Percentiles rank a stretch among this genome's conserved stretches.
Conservation (phyloP, 1,139 yeast genomes). For the Candida tetrigidarum region DNA sequence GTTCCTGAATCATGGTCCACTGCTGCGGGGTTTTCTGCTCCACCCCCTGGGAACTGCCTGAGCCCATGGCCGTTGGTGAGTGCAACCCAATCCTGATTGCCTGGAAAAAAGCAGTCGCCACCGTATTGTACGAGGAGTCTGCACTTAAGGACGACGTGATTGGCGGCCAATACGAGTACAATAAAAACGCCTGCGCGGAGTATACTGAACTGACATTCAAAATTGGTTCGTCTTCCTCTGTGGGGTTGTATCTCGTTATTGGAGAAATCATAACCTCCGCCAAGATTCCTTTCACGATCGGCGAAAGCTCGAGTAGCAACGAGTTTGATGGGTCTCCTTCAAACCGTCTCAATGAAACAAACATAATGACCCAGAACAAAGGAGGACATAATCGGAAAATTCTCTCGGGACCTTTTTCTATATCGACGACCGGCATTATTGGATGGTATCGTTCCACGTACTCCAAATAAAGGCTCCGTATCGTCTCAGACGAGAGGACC, state of each 20-base stretch:
- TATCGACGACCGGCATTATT: conserved; percentile 85
- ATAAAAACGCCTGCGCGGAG: conserved; percentile 88
- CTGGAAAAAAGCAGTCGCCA: conserved; percentile 89
- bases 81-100: conserved; percentile 92
- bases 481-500: conserved; percentile 60
- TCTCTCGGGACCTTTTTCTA: conserved; percentile 78
- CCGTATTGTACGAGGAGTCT: conserved; percentile 93
- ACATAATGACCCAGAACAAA: conserved; percentile 91
- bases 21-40: conserved; percentile 28
- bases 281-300: conserved; percentile 71
- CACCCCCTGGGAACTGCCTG: background rate
- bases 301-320: conserved; percentile 60
- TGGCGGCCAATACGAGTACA: conserved; percentile 96
- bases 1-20: conserved; percentile 64
- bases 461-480: conserved; percentile 68
- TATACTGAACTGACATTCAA: conserved; percentile 91
- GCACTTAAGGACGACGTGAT: conserved; percentile 92
- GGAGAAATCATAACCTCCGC: conserved; percentile 93
- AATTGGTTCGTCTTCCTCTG: conserved; percentile 76
- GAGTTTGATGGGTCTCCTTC: conserved; percentile 40
- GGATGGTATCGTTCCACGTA: conserved; percentile 80
- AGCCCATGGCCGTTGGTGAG: conserved; percentile 37
- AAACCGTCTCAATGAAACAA: conserved; percentile 73
- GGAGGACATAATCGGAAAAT: conserved; percentile 82
- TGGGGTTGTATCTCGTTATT: conserved; percentile 79